Base-by-base conservation (phyloP, 345 rosid species). In the Hibiscus mutabilis region DNA sequence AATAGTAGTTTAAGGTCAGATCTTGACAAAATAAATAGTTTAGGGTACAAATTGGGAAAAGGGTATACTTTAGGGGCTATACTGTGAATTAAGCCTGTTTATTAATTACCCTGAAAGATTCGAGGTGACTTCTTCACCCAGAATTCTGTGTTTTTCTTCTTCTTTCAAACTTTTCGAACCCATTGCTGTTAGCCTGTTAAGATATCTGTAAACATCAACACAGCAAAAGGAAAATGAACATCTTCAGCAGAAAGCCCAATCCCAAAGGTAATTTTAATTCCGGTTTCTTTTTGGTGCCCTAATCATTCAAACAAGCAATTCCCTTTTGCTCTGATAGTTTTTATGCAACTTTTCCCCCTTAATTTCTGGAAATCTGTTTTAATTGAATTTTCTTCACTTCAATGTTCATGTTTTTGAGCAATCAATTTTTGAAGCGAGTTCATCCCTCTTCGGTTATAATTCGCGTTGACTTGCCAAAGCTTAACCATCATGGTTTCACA, bases 171-270 rank as follows among this genome's bases (percentile, higher is more conserved):
- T 5, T 21, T 12, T 12, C 2, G n/a, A 64, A 21, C 18, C 31
- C 53, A 0, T 21, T 21, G 33, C 33, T 10, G 52, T 44, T 42
- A 2, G 22, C 19, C 33, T 10, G 52, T 44, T 42, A 2, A 44
- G 18, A 13, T 44, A 42, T 65, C 69, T 24, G 33, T 1, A 65
- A 65, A 14, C n/a, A 15, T 12, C 68, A 19, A 18, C 18, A 22
- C 14, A 64, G 37, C 35, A 65, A 13, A 7, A 13, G 52, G 70
- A 74, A 73, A 27, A 82, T 82, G 97, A 91, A 84, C 75, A 66
- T 93, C 79, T 91, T 93, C 86, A 76, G 71, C 69, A 86, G 77
- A 72, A 92, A 92, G 73, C 85, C 98, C 40, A 84, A 83, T 73
- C 86, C 97, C 14, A 90, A 79, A 89, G 98, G 98, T 92, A 56